phyloP scores from a whole-genome alignment of 2,329 filamentous ascomycete genomes.

The Diaporthe sp. region DNA sequence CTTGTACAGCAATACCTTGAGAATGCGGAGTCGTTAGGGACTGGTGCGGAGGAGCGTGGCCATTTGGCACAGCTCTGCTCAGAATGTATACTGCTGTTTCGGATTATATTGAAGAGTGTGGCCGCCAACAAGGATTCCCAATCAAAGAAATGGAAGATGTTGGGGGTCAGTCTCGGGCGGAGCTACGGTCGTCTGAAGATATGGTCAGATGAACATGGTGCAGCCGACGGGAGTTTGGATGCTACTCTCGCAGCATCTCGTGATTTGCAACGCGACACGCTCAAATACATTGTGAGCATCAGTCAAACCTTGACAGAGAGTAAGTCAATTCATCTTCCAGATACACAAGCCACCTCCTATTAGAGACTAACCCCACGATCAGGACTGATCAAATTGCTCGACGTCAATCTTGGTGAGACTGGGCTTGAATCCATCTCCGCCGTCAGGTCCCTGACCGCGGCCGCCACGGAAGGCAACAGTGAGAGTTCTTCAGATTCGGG shows the following conservation, averaged over 20 bases:
- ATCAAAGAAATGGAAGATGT: not conserved
- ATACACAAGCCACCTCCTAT: too few species aligned
- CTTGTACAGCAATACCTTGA: not conserved
- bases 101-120: not conserved
- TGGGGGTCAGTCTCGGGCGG: not conserved
- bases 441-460: not conserved
- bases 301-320: not conserved
- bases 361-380: not conserved
- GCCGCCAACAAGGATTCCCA: too few species aligned
- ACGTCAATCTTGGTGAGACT: not conserved
- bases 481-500: not conserved
- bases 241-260: not conserved
- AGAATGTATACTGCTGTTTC: not conserved
- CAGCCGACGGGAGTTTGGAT: not conserved
- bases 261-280: not conserved
- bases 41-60: not conserved
- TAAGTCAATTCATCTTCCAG: not conserved
- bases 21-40: not conserved
- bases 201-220: conserved; percentile 17
- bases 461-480: not conserved
- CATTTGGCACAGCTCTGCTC: conserved; percentile 3
- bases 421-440: not conserved
- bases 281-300: conserved; percentile 9
- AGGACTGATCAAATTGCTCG: not conserved
- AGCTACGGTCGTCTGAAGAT: conserved; percentile 18